These are phyloP conservation scores for Neolentinus lepideus DNA, from an alignment of 1,284 basidiomycete species.

Conservation along the genomic window DNA sequence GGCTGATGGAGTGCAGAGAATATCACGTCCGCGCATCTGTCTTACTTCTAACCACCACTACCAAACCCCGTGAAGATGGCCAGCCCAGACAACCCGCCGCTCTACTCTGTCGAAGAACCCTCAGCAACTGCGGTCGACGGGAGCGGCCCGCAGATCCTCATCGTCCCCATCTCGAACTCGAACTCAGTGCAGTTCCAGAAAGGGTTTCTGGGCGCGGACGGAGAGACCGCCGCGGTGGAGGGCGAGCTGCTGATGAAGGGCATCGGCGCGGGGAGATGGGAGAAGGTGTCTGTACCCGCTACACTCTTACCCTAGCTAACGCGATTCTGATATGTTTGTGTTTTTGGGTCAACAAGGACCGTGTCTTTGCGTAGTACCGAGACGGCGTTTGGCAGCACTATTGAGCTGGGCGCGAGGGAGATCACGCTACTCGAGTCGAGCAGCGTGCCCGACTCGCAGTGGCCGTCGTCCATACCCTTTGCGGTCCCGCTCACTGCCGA, in stretches of 20 bases:
- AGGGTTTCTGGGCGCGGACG: conserved; percentile 72
- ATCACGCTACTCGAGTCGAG: conserved; percentile 40
- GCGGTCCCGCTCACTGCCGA: conserved; percentile 68
- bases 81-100: background rate
- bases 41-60: too few relatives aligned
- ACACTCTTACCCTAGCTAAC: background rate
- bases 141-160: conserved; percentile 50
- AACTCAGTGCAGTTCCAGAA: conserved; percentile 71
- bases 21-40: too few relatives aligned
- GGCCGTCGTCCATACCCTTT: conserved; percentile 65
- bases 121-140: conserved; percentile 1
- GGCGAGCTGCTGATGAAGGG: conserved; percentile 79
- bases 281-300: conserved; percentile 50
- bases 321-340: conserved; percentile 2
- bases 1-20: too few relatives aligned
- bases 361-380: conserved; percentile 64
- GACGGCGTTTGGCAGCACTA: conserved; percentile 45
- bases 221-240: conserved; percentile 71
- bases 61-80: too few relatives aligned
- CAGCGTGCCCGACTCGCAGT: conserved; percentile 20
- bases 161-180: conserved; percentile 55
- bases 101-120: conserved; percentile 11
- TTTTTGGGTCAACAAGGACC: conserved; percentile 32
- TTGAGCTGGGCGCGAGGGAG: conserved; percentile 56
- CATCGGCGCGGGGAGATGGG: conserved; percentile 47